Evolutionary conservation across 2,329 filamentous ascomycete species (phyloP), one percentile per base, ranked within the genome.

Genomic region (Chaetomiaceae sp.): DNA sequence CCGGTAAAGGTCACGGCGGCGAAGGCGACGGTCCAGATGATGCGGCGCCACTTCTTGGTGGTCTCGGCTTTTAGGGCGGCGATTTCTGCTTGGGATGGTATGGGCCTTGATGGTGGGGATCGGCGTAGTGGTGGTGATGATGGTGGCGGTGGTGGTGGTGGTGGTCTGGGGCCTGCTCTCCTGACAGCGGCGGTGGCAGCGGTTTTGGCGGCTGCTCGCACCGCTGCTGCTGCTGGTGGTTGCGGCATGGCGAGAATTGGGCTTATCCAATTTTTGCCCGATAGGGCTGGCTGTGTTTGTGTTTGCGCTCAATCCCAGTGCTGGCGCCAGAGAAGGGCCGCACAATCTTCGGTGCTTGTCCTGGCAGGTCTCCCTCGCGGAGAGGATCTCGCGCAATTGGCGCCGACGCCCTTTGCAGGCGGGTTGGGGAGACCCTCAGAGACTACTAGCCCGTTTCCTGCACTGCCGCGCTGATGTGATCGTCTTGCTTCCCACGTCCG

Each of bases 1-100:
- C 68, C 68, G 2, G 61, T 61, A 34, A 65, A 59, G 30, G 62
- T 66, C 41, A 66, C 60, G 48, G 63, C 62, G 10, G 65, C 61
- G 8, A 69, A 62, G 30, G 57, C 60, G 21, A 54, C 61, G 8
- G 66, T 62, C 27, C 54, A 55, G 51, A 67, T 53, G 16, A 63
- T 50, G 49, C 53, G 25, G 1, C 11, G 21, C 10, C 2, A 4
- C 4, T 25, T 51, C 13, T 32, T n/a, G 32, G 44, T 18, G n/a
- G 38, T 41, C 2, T 27, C 20, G 38, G 25, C 8, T 16, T 34
- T 21, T 13, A 20, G 16, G 33, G 25, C n/a, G 33, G 33, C 9
- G 9, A 16, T 7, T 16, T 11, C n/a, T 16, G 34, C n/a, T 7
- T 33, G 48, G 16, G 41, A 18, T 27, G 40, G 40, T 29, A 20